Evolutionary conservation across 2,329 filamentous ascomycete species (phyloP).

Genomic region (Paracoccidioides lutzii): DNA sequence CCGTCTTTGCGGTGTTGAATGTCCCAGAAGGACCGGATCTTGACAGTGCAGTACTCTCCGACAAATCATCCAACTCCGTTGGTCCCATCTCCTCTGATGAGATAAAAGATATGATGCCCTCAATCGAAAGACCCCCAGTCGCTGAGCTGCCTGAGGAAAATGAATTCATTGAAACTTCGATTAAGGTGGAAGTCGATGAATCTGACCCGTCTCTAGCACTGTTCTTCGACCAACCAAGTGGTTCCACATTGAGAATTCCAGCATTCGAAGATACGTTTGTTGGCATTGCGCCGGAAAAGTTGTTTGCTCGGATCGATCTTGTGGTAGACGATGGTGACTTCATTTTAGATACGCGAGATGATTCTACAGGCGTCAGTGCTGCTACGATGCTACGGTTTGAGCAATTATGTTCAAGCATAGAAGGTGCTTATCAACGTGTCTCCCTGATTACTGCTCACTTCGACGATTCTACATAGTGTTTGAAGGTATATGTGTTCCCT

Average conservation of each 20-base stretch:
- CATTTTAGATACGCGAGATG: background rate
- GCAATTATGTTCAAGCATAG: constrained; percentile 28
- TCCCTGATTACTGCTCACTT: constrained; percentile 29
- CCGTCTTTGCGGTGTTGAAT: constrained; percentile 55
- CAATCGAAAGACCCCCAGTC: constrained; percentile 30
- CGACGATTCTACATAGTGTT: background rate
- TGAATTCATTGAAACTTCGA: constrained; percentile 15
- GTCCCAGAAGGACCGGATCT: constrained; percentile 54
- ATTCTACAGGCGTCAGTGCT: constrained; percentile 14
- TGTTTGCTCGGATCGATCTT: constrained; percentile 50
- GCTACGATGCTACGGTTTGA: constrained; percentile 23
- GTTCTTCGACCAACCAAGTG: constrained; percentile 39
- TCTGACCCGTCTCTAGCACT: constrained; percentile 35
- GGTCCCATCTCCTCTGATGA: constrained; percentile 33
- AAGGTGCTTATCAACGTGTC: constrained; percentile 31
- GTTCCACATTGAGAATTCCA: constrained; percentile 30
- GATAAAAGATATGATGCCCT: constrained; percentile 38
- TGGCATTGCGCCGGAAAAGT: constrained; percentile 51
- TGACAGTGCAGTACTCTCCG: constrained; percentile 50
- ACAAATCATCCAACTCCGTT: constrained; percentile 51
- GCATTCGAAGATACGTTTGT: constrained; percentile 28
- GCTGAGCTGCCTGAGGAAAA: constrained; percentile 9
- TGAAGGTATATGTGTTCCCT: background rate
- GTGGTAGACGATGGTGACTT: constrained; percentile 35
- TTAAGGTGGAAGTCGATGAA: constrained; percentile 43